Base-by-base conservation (phyloP, 2,329 filamentous ascomycete genomes). In the Apiospora rasikravindrae region DNA sequence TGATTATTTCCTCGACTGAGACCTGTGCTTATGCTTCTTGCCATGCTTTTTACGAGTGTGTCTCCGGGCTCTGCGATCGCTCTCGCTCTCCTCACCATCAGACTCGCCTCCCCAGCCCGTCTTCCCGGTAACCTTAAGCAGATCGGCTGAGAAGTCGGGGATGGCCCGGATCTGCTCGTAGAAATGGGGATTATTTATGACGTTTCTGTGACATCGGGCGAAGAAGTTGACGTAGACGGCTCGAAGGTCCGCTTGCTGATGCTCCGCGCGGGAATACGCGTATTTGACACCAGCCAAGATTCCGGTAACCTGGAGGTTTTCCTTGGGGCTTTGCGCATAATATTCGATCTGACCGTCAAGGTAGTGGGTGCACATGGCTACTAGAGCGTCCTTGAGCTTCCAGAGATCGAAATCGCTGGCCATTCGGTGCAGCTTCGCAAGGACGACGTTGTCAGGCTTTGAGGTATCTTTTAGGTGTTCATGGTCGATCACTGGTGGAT, bases 121-220 rank as follows among this genome's bases (percentile, higher is more conserved):
- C 13, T 13, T 11, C 2, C 45, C 45, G 7, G 10, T 6, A 7
- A 8, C 19, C 45, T n/a, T 2, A 2, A 49, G 22, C 22, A 49
- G 8, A 8, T 49, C 45, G 45, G 6, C 19, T 2, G 19, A n/a
- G 45, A 49, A 49, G 6, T 3, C 4, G 6, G 19, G 45, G 8
- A 49, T 49, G 19, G 19, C 1, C 8, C 19, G 19, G 3, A 49
- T n/a, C 45, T n/a, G 19, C 22, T n/a, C 19, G 45, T 49, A 49
- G 19, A 49, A 47, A 19, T n/a, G 1, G 1, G 22, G 4, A 5
- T 8, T n/a, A 6, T 22, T 6, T 22, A 4, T 19, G 6, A 22
- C 2, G 7, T 2, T 10, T 8, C 2, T 8, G 19, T 2, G 8
- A 8, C 6, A n/a, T 2, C 8, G 19, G 7, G 22, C 1, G 22